Percentiles rank a stretch among this genome's conserved stretches.
These are phyloP conservation scores for Camellia lanceoleosa DNA, from an alignment of 148 eudicot genomes.

Conservation along the genomic window DNA sequence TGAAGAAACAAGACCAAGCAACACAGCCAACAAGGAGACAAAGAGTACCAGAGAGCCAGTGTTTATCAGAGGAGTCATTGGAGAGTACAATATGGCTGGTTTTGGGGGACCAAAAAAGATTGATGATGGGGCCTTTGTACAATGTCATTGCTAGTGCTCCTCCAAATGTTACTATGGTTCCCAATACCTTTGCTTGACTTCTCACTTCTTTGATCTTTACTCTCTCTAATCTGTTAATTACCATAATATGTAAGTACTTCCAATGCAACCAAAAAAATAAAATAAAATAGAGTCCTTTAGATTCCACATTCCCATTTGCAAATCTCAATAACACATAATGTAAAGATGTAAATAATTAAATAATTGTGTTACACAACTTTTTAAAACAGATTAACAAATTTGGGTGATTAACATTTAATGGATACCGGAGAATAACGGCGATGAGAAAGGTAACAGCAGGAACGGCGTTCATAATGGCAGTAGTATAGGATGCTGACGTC, in stretches of 20 bases:
- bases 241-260: background rate
- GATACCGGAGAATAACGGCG: slow-evolving; percentile 58
- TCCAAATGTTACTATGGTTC: slow-evolving; percentile 54
- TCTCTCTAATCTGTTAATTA: slow-evolving; percentile 39
- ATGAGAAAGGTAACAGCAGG: slow-evolving; percentile 57
- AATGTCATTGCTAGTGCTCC: slow-evolving; percentile 62
- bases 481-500: slow-evolving; percentile 52
- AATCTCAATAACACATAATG: background rate
- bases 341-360: too few species aligned
- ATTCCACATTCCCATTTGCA: too few species aligned
- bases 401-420: background rate
- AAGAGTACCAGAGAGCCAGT: slow-evolving; percentile 56
- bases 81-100: slow-evolving; percentile 11
- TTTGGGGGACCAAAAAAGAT: slow-evolving; percentile 34
- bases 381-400: too few species aligned
- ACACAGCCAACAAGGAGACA: slow-evolving; percentile 48
- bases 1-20: slow-evolving; percentile 61
- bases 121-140: slow-evolving; percentile 53
- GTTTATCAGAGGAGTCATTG: slow-evolving; percentile 24
- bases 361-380: too few species aligned
- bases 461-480: slow-evolving; percentile 52
- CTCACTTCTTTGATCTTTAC: slow-evolving; percentile 55
- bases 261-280: too few species aligned
- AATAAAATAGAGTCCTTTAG: too few species aligned
- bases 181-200: slow-evolving; percentile 58